Evolutionary conservation across 2,329 filamentous ascomycete genomes (phyloP).

Genomic region (Cytospora paraplurivora): DNA sequence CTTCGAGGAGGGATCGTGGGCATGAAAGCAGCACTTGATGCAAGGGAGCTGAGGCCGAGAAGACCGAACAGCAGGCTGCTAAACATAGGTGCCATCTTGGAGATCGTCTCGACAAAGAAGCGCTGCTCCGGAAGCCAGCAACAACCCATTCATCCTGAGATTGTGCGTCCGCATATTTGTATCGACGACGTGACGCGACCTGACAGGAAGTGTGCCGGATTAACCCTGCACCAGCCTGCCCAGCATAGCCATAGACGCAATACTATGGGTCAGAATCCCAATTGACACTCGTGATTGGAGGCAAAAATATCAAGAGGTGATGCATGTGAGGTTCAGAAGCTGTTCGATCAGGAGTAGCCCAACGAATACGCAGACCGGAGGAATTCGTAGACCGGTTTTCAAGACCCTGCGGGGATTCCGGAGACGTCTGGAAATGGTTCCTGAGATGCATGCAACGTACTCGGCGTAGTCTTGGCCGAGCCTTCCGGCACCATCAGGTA

Average conservation of each 20-base stretch:
- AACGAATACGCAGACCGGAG: neutral
- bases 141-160: neutral
- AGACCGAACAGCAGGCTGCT: constrained; percentile 13
- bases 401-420: neutral
- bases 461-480: constrained; percentile 22
- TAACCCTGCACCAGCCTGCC: neutral
- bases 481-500: neutral
- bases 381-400: neutral
- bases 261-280: neutral
- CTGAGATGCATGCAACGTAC: neutral
- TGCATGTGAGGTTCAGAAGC: neutral
- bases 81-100: constrained; percentile 10
- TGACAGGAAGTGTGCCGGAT: neutral
- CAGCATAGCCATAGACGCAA: neutral
- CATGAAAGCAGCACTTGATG: neutral
- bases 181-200: constrained; percentile 8
- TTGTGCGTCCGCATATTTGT: neutral
- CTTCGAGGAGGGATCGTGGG: constrained; percentile 18
- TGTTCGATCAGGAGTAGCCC: neutral
- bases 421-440: neutral
- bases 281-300: constrained; percentile 22
- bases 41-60: constrained; percentile 14
- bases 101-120: neutral
- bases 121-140: no score
- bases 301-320: constrained; percentile 18